Conservation (phyloP, 73 alveolate species). For the Tetrahymena malaccensis region DNA sequence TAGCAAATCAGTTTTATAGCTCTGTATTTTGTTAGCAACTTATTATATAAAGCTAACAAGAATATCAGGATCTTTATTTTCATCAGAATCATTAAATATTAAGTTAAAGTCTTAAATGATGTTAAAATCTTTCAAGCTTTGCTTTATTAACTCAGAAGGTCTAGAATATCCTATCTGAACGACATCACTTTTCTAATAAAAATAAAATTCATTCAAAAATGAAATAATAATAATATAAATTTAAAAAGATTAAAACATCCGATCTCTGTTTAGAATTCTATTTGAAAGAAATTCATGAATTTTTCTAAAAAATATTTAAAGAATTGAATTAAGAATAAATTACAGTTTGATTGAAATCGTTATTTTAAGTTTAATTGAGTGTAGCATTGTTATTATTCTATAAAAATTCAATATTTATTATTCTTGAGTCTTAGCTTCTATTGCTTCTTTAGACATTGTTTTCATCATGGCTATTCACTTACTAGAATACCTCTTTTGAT, state of each 20-base stretch:
- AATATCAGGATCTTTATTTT: not conserved
- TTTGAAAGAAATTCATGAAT: no score
- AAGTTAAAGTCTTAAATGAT: not conserved
- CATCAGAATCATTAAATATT: not conserved
- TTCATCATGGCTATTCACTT: not conserved
- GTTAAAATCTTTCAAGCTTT: not conserved
- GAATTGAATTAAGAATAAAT: no score
- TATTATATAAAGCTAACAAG: not conserved
- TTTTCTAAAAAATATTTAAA: no score
- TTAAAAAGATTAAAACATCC: no score
- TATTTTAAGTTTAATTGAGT: not conserved
- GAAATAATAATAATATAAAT: no score
- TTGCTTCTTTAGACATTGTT: not conserved
- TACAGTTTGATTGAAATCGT: not conserved
- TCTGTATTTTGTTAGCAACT: not conserved
- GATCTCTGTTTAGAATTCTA: no score
- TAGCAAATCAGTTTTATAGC: not conserved
- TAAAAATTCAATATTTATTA: not conserved
- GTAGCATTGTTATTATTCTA: not conserved
- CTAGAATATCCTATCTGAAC: not conserved
- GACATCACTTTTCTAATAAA: not conserved
- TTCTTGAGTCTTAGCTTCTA: not conserved
- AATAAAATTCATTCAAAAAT: no score
- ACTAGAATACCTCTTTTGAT: not conserved
- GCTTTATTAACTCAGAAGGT: not conserved